These are phyloP conservation scores for Penicillium sp. DNA, from an alignment of 2,329 filamentous ascomycete species.

Conservation along the genomic window DNA sequence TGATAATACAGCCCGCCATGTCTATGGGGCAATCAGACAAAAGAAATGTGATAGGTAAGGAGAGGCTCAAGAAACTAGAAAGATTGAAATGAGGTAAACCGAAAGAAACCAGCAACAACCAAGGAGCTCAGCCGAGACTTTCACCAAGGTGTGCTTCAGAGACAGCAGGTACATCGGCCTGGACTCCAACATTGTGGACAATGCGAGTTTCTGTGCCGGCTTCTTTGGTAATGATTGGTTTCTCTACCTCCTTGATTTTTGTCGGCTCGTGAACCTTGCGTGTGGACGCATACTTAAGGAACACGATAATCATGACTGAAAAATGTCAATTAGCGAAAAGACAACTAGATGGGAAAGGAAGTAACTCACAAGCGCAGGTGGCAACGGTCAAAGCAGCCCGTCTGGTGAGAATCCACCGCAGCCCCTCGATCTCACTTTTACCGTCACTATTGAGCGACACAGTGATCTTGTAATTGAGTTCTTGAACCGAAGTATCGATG, in stretches of 20 bases:
- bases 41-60: too few species aligned
- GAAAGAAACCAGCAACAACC: not conserved
- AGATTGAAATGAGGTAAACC: too few species aligned
- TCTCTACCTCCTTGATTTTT: constrained; percentile 30
- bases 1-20: constrained; percentile 8
- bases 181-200: constrained; percentile 13
- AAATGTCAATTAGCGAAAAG: constrained; percentile 10
- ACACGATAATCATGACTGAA: constrained; percentile 45
- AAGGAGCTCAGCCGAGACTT: constrained; percentile 25
- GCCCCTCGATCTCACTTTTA: constrained; percentile 82
- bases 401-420: constrained; percentile 75
- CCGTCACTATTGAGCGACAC: constrained; percentile 83
- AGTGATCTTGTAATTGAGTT: constrained; percentile 94
- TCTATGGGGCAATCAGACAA: too few species aligned
- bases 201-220: constrained; percentile 22
- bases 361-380: constrained; percentile 43
- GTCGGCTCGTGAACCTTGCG: constrained; percentile 34
- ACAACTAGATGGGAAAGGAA: not conserved
- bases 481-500: constrained; percentile 83
- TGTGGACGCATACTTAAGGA: constrained; percentile 43
- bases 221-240: constrained; percentile 27
- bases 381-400: constrained; percentile 58
- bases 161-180: constrained; percentile 10
- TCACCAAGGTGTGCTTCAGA: constrained; percentile 26
- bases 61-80: too few species aligned